A percentile compares a stretch with the other conserved stretches of the same genome.
Conservation (phyloP, 2,329 filamentous ascomycete genomes). For the Curvularia hawaiiensis region DNA sequence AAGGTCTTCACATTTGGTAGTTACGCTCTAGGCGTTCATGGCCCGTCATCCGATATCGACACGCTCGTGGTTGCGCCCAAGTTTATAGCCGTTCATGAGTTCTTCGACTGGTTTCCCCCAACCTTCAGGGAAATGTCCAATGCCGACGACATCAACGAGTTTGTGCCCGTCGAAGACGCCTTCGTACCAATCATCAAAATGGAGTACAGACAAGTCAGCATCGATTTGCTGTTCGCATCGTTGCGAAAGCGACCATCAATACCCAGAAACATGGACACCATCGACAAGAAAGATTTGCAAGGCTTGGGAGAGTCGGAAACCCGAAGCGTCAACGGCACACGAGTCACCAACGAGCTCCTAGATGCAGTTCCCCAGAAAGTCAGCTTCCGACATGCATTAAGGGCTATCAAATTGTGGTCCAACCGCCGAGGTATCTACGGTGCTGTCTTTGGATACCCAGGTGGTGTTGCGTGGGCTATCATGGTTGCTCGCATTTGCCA, state of each 20-base stretch:
- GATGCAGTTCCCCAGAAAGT: constrained; percentile 85
- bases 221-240: constrained; percentile 78
- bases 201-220: constrained; percentile 86
- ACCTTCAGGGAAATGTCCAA: constrained; percentile 78
- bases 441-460: constrained; percentile 95
- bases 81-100: constrained; percentile 86
- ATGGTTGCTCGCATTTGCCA: constrained; percentile 95
- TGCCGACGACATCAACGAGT: constrained; percentile 78
- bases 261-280: constrained; percentile 69
- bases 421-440: constrained; percentile 91
- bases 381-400: constrained; percentile 85
- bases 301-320: constrained; percentile 87
- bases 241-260: constrained; percentile 50
- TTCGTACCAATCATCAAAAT: constrained; percentile 98
- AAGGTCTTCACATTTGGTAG: constrained; percentile 97
- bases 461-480: constrained; percentile 98
- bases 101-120: constrained; percentile 87
- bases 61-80: constrained; percentile 91
- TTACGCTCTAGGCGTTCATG: constrained; percentile 91
- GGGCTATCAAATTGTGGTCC: constrained; percentile 96
- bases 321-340: constrained; percentile 88
- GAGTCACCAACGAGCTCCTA: constrained; percentile 92
- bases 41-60: constrained; percentile 95
- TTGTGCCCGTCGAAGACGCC: constrained; percentile 85
- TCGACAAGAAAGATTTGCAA: constrained; percentile 82